Conservation (phyloP, 768 basidiomycete species). For the Hericium erinaceus region DNA sequence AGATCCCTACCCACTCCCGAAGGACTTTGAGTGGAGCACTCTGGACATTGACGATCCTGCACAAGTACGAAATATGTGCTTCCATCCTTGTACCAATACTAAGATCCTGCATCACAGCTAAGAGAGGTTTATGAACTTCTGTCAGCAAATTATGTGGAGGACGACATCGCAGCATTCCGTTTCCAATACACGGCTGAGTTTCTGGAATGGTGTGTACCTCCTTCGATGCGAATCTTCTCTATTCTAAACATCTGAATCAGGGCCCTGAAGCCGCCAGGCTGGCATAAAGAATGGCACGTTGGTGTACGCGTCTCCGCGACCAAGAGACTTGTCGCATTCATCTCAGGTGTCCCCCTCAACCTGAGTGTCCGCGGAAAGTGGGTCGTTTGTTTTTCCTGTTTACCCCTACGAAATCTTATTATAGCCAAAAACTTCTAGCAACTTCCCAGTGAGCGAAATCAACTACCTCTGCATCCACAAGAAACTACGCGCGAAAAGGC, state of each 20-base stretch:
- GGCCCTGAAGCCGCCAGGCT: conserved; percentile 93
- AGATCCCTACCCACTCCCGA: conserved; percentile 81
- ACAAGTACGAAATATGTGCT: conserved; percentile 40
- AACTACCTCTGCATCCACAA: conserved; percentile 98
- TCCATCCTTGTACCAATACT: neutral
- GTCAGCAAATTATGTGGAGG: conserved; percentile 93
- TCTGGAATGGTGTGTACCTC: conserved; percentile 62
- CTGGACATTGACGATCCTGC: conserved; percentile 70
- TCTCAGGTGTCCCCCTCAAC: conserved; percentile 83
- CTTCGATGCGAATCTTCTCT: neutral
- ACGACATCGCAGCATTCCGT: conserved; percentile 90
- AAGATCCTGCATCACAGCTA: conserved; percentile 37
- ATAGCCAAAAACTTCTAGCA: conserved; percentile 29
- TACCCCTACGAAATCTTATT: neutral
- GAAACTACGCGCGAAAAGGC: conserved; percentile 88
- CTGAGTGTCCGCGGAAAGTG: conserved; percentile 82
- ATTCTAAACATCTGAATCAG: conserved; percentile 29
- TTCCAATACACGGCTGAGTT: conserved; percentile 96
- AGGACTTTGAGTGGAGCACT: conserved; percentile 86
- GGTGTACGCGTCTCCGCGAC: conserved; percentile 88
- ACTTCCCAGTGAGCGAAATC: conserved; percentile 76
- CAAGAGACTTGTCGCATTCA: conserved; percentile 93
- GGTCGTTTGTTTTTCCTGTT: conserved; percentile 20
- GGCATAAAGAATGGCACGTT: conserved; percentile 89
- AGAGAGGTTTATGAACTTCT: conserved; percentile 90